A percentile compares a stretch with the other conserved stretches of the same genome.
phyloP scores from a whole-genome alignment of 345 rosid genomes.

The Ceriops decandra region DNA sequence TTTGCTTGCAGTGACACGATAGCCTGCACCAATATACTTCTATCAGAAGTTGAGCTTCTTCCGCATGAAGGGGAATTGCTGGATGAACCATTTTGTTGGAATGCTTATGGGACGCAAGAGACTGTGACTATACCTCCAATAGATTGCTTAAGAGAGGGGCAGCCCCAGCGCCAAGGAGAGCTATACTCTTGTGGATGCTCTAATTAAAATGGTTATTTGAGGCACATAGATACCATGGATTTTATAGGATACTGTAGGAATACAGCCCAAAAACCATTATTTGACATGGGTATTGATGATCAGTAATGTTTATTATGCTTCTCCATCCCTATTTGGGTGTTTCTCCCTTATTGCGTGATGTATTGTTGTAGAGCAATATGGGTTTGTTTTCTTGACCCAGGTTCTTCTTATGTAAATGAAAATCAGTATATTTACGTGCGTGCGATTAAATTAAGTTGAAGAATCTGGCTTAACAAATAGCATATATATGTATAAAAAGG shows the following conservation, averaged over 20 bases:
- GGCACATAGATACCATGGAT: neutral
- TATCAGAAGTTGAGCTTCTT: conserved; percentile 86
- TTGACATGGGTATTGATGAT: conserved; percentile 17
- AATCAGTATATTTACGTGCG: too few relatives aligned
- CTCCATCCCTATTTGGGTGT: conserved; percentile 73
- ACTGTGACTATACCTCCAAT: conserved; percentile 80
- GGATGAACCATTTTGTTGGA: conserved; percentile 98
- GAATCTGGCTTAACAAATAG: too few relatives aligned
- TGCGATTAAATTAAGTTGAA: too few relatives aligned
- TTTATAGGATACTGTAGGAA: neutral
- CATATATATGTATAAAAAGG: too few relatives aligned
- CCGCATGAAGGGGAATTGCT: conserved; percentile 83
- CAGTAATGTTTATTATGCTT: conserved; percentile 25
- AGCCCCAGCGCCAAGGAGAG: conserved; percentile 44
- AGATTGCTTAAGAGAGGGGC: conserved; percentile 70
- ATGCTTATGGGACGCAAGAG: conserved; percentile 83
- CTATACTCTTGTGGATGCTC: conserved; percentile 41
- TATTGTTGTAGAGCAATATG: conserved; percentile 9
- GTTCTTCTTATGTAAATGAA: too few relatives aligned
- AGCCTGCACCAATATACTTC: conserved; percentile 83
- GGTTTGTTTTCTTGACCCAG: conserved; percentile 18
- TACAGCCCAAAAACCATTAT: conserved; percentile 13
- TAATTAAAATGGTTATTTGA: neutral
- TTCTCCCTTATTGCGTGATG: conserved; percentile 73
- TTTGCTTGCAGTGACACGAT: conserved; percentile 94